These are phyloP conservation scores for Corylus americana DNA, from an alignment of 306 rosid species.

Conservation along the genomic window DNA sequence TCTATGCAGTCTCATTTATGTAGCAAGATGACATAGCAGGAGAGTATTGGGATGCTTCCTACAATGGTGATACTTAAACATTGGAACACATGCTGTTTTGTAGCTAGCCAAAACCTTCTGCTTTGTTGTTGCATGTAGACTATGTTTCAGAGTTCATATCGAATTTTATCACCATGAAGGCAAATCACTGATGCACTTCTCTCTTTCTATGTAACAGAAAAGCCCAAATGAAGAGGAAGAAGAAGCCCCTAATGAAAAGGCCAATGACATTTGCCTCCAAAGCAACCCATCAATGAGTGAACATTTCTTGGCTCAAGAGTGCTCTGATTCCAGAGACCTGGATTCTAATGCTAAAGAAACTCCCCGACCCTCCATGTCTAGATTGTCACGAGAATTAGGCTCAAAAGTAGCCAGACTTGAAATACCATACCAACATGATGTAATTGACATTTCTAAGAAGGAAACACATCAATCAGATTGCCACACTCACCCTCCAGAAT, in stretches of 20 bases:
- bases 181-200: not conserved
- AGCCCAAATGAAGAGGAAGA: slow-evolving; percentile 58
- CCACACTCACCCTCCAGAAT: slow-evolving; percentile 21
- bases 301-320: slow-evolving; percentile 27
- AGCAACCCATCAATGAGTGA: slow-evolving; percentile 26
- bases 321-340: slow-evolving; percentile 27
- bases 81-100: not conserved
- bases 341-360: slow-evolving; percentile 32
- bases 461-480: slow-evolving; percentile 24
- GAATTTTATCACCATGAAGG: not conserved
- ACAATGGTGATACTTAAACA: not conserved
- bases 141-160: too few species aligned
- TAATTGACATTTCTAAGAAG: slow-evolving; percentile 28
- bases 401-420: slow-evolving; percentile 56
- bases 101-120: not conserved
- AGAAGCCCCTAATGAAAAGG: slow-evolving; percentile 32
- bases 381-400: slow-evolving; percentile 45
- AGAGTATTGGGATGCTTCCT: not conserved
- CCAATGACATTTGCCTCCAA: slow-evolving; percentile 6
- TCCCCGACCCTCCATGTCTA: slow-evolving; percentile 36
- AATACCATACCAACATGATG: slow-evolving; percentile 47
- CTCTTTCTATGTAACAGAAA: slow-evolving; percentile 45
- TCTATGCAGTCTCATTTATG: too few species aligned
- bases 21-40: not conserved
- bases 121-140: not conserved